Evolutionary conservation across 805 yeast genomes (phyloP), one percentile per base, ranked within the genome.

Genomic region (Sungouiozyma ichnusensis): DNA sequence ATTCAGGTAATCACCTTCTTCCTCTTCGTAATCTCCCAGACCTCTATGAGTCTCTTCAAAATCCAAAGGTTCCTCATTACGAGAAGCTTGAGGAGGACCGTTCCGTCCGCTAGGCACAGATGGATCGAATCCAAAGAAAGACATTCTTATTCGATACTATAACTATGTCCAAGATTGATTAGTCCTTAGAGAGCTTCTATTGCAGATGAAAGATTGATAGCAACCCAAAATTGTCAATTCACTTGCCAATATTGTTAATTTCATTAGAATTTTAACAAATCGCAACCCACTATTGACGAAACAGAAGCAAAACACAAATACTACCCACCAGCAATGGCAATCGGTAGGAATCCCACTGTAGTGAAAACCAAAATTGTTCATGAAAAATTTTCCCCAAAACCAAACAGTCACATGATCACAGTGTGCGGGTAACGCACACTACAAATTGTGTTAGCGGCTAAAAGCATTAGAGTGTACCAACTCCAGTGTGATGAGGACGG

Each of bases 11-110:
- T 82, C 92, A 57, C 85, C 95, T 38, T 81, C 88, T 27, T 74
- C 81, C 44, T 77, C 84, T 29, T 69, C 73, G 38, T 67, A 70
- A n/a, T 77, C 84, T 4, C 85, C 94, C 42, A 81, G 70, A 2
- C 90, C 88, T 43, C 78, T 84, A 60, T 83, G 84, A 16, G 90
- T 79, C 29, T 86, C 94, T 53, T 86, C 94, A 57, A 85, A 86
- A 57, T 84, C 87, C 58, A 76, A 69, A 8, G 74, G 66, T 52
- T 53, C 54, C 9, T 45, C 51, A 20, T 43, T 46, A 20, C 38
- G 39, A 4, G 33, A 27, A 3, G 16, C 35, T 16, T 34, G 15
- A 9, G 20, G 31, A 24, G 35, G 36, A 13, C 33, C 34, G 19
- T 42, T 40, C 19, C 44, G 41, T 6, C 36, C 33, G n/a, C 31